phyloP scores from a whole-genome alignment of 805 yeast species.

The Barnettozyma sp. region DNA sequence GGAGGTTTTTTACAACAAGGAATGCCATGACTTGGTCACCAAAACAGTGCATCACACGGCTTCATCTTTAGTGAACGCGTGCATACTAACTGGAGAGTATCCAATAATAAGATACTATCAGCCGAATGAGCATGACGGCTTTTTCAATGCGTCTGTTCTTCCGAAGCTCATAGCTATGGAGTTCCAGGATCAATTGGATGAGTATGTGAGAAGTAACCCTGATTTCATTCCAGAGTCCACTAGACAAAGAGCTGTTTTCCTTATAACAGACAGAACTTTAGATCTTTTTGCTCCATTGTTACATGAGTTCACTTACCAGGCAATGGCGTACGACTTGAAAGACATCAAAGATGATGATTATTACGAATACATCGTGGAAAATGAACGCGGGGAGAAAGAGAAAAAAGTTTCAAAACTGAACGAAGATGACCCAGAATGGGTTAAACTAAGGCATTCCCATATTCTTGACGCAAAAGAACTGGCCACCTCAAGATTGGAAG shows the following conservation, averaged over 20 bases:
- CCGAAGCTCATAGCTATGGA: slow-evolving; percentile 66
- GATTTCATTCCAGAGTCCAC: slow-evolving; percentile 54
- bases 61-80: slow-evolving; percentile 57
- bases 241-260: slow-evolving; percentile 64
- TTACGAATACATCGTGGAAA: slow-evolving; percentile 51
- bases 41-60: slow-evolving; percentile 55
- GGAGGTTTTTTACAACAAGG: slow-evolving; percentile 63
- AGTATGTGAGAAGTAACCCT: slow-evolving; percentile 61
- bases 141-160: slow-evolving; percentile 48
- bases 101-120: slow-evolving; percentile 77
- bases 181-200: slow-evolving; percentile 66
- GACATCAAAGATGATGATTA: slow-evolving; percentile 36
- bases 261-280: slow-evolving; percentile 76
- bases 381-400: slow-evolving; percentile 41
- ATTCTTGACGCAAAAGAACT: slow-evolving; percentile 66
- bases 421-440: slow-evolving; percentile 68
- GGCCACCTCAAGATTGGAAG: slow-evolving; percentile 50
- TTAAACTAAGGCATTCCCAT: slow-evolving; percentile 61
- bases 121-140: slow-evolving; percentile 40
- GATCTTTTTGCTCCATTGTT: slow-evolving; percentile 79
- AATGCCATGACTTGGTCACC: slow-evolving; percentile 55
- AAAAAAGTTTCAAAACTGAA: slow-evolving; percentile 42
- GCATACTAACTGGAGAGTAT: slow-evolving; percentile 78
- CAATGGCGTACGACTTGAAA: slow-evolving; percentile 78
- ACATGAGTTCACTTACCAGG: slow-evolving; percentile 88